Evolutionary conservation across 2,329 filamentous ascomycete genomes (phyloP).

Genomic region (Torrubiella hemipterigena): DNA sequence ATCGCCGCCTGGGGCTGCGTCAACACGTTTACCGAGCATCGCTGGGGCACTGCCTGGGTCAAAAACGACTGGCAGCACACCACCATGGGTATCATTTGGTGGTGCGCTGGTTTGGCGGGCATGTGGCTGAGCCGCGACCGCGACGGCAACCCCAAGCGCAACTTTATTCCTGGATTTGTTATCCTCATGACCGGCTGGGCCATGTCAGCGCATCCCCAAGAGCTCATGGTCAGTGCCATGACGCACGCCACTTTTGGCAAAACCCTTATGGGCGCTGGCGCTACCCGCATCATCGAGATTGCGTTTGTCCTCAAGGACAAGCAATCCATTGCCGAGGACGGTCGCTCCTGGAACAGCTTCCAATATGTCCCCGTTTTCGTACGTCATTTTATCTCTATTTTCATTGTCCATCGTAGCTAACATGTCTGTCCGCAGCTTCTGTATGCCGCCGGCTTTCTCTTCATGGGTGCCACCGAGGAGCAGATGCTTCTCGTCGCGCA

Average conservation of each 20-base stretch:
- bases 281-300: conserved; percentile 81
- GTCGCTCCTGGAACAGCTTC: conserved; percentile 53
- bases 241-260: conserved; percentile 88
- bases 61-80: conserved; percentile 95
- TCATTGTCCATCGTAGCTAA: too few relatives aligned
- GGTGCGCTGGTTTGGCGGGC: conserved; percentile 82
- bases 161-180: conserved; percentile 85
- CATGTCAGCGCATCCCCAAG: conserved; percentile 87
- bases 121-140: conserved; percentile 83
- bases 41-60: conserved; percentile 83
- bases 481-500: conserved; percentile 72
- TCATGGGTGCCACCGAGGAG: conserved; percentile 96
- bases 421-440: conserved; percentile 64
- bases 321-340: conserved; percentile 51
- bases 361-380: conserved; percentile 43
- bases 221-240: conserved; percentile 71
- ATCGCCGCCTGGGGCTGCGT: conserved; percentile 94
- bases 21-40: conserved; percentile 96
- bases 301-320: conserved; percentile 73
- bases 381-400: too few relatives aligned
- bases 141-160: conserved; percentile 77
- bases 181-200: conserved; percentile 88
- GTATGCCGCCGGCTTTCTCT: conserved; percentile 86
- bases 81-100: conserved; percentile 99
- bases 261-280: conserved; percentile 81